These are phyloP conservation scores for Penicillium decumbens DNA, from an alignment of 2,329 filamentous ascomycete species.

Conservation along the genomic window DNA sequence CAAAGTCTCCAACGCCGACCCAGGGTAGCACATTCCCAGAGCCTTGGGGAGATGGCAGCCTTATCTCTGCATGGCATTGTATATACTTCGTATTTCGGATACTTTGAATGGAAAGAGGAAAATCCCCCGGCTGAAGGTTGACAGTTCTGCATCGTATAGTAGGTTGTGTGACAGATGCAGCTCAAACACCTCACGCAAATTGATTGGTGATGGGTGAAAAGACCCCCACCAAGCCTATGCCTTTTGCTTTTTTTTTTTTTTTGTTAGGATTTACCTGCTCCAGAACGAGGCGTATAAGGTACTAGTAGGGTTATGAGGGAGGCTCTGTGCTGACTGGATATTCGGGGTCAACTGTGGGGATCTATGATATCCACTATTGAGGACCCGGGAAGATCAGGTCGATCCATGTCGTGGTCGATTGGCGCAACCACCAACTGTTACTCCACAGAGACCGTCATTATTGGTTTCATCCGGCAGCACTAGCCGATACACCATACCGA, in stretches of 20 bases:
- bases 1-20: background rate
- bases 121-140: background rate
- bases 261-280: background rate
- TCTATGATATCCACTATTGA: constrained; percentile 22
- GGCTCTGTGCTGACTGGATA: constrained; percentile 7
- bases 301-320: background rate
- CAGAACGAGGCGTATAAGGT: background rate
- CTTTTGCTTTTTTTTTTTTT: background rate
- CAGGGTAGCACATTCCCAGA: background rate
- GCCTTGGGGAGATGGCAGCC: background rate
- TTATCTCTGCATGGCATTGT: background rate
- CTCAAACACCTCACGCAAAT: background rate
- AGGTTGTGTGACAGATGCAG: background rate
- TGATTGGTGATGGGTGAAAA: background rate
- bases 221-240: background rate
- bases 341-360: background rate
- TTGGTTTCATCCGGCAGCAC: constrained; percentile 17
- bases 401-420: constrained; percentile 23
- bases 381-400: constrained; percentile 23
- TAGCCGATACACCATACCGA: constrained; percentile 16
- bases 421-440: constrained; percentile 20
- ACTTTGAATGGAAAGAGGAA: background rate
- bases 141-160: background rate
- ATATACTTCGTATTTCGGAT: background rate
- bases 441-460: constrained; percentile 11